A percentile compares a stretch with the other conserved stretches of the same genome.
These are phyloP conservation scores for Leishmania aethiopica DNA, from an alignment of 208 protist genomes.

Conservation along the genomic window DNA sequence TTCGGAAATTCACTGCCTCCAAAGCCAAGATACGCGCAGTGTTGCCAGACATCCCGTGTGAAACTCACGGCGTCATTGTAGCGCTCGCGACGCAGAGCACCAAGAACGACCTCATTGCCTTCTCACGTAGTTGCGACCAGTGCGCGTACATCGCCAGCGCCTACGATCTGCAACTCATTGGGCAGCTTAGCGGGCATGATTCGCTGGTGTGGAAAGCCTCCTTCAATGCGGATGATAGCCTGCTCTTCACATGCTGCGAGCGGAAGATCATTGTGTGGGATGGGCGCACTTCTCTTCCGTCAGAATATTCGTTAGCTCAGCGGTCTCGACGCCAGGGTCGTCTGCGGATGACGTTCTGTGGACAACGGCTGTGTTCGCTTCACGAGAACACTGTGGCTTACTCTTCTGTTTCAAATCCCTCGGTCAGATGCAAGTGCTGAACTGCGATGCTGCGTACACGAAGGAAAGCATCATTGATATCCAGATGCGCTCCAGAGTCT, in stretches of 20 bases:
- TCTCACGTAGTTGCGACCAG: slow-evolving; percentile 56
- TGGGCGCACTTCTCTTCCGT: slow-evolving; percentile 28
- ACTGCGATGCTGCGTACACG: slow-evolving; percentile 25
- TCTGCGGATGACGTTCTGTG: slow-evolving; percentile 32
- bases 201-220: slow-evolving; percentile 50
- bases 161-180: slow-evolving; percentile 24
- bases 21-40: slow-evolving; percentile 41
- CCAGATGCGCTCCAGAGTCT: slow-evolving; percentile 44
- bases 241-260: slow-evolving; percentile 61
- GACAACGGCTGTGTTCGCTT: slow-evolving; percentile 49
- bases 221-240: slow-evolving; percentile 48
- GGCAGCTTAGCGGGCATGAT: slow-evolving; percentile 46
- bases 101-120: slow-evolving; percentile 40
- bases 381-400: slow-evolving; percentile 27
- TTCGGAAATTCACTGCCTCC: slow-evolving; percentile 42
- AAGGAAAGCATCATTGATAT: slow-evolving; percentile 45
- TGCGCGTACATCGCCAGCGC: slow-evolving; percentile 48
- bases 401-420: slow-evolving; percentile 51
- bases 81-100: slow-evolving; percentile 53
- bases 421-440: slow-evolving; percentile 40
- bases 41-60: slow-evolving; percentile 21
- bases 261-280: slow-evolving; percentile 59
- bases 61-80: slow-evolving; percentile 45
- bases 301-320: slow-evolving; percentile 24
- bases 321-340: background rate